Base-by-base conservation (phyloP, 139 green algal species). In the Chara braunii region DNA sequence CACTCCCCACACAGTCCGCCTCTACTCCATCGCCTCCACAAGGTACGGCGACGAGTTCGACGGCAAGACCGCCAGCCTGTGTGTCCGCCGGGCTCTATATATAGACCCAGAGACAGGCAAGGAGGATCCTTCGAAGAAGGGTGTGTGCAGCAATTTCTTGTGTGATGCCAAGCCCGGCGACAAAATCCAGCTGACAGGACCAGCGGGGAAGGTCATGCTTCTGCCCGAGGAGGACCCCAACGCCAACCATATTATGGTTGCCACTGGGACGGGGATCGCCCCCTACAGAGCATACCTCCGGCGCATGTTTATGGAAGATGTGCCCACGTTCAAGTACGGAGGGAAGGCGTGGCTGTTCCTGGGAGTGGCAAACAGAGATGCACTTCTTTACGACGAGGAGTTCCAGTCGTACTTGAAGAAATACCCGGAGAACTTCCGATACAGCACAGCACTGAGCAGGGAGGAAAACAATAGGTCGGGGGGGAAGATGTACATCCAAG, bases 101-200 rank as follows among this genome's bases (percentile, higher is more conserved):
- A 83, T 63, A 53, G 76, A 88, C 84, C 83, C 88, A 1, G 90
- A 95, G 83, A 89, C 74, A 14, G 82, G 84, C 61, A 82, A 82
- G 56, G 88, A 97, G 78, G 91, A 97, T 81, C 90, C 90, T 22
- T 85, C 87, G 55, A 97, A 97, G 81, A 91, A 95, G 84, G 93
- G 93, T 58, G 89, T 99, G 78, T 98, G 93, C 90, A 96, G 89
- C 65, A 98, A 98, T 86, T 98, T 96, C 87, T 81, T 99, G 50
- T 95, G 88, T 68, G 93, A 98, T 53, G 88, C 93, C 63, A 81
- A 82, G 54, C 84, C 87, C 31, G 93, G 93, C 70, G 76, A 78
- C 37, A 86, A 97, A 83, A 83, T 99, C 78, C 87, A 62, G 48
- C 94, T 99, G 88, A 96, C 93, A 45, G 88, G 93, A 69, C 92